A percentile compares a stretch with the other conserved stretches of the same genome.
Evolutionary conservation across 2,329 filamentous ascomycete genomes (phyloP).

Genomic region (Plenodomus lindquistii): DNA sequence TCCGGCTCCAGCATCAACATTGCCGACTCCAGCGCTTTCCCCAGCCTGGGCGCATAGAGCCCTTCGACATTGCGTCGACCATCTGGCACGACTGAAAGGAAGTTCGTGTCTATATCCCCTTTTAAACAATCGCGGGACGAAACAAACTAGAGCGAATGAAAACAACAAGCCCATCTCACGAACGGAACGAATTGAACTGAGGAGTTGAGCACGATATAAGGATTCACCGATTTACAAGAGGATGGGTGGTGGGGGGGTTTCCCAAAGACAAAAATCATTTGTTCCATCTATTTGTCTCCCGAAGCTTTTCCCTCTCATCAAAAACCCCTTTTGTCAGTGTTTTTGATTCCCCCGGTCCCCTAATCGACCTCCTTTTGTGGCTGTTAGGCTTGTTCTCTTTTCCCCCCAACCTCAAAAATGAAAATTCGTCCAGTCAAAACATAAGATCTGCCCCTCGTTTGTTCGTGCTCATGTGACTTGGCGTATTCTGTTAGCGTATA

Average conservation of each 20-base stretch:
- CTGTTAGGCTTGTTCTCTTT: background rate
- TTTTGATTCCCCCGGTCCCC: constrained; percentile 1
- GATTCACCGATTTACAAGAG: background rate
- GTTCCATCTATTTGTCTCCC: background rate
- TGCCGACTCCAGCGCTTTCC: constrained; percentile 57
- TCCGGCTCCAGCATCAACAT: constrained; percentile 56
- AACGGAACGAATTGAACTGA: constrained; percentile 2
- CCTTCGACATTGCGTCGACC: constrained; percentile 23
- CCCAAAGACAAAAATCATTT: background rate
- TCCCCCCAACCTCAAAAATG: constrained; percentile 1
- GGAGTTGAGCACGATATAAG: constrained; percentile 3
- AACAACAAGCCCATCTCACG: constrained; percentile 1
- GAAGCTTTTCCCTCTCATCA: background rate
- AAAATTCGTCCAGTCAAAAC: background rate
- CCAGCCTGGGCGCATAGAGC: constrained; percentile 54
- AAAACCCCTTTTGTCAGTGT: constrained; percentile 3
- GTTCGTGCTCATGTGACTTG: too few species aligned
- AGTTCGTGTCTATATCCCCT: background rate
- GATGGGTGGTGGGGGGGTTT: constrained; percentile 1
- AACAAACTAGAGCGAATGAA: constrained; percentile 1
- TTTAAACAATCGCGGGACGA: background rate
- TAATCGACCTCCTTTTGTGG: background rate
- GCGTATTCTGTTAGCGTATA: too few species aligned
- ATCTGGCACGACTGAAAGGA: background rate
- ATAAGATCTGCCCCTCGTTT: background rate